Conservation (phyloP, 345 rosid species). For the Raphanus sativus region DNA sequence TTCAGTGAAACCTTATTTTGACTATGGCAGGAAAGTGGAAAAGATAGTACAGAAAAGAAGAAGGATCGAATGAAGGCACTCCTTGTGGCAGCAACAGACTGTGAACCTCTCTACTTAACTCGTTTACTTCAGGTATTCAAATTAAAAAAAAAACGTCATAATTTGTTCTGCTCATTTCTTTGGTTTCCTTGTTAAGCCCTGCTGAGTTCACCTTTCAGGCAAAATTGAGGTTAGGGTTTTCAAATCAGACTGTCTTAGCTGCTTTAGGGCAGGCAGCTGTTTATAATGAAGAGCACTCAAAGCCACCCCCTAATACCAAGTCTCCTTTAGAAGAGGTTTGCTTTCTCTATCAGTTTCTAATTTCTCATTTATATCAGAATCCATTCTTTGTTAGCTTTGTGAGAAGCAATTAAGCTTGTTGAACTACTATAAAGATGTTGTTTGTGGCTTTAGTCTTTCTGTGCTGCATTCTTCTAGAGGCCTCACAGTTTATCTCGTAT, state of each 20-base stretch:
- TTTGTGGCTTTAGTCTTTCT: constrained; percentile 15
- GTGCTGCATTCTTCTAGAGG: constrained; percentile 5
- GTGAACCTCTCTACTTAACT: constrained; percentile 88
- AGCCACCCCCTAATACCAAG: constrained; percentile 58
- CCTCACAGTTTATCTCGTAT: neutral
- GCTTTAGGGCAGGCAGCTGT: constrained; percentile 94
- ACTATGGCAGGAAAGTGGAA: constrained; percentile 73
- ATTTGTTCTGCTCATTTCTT: neutral
- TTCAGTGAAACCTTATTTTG: constrained; percentile 10
- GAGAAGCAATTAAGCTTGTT: neutral
- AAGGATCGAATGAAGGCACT: constrained; percentile 86
- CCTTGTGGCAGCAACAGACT: constrained; percentile 94
- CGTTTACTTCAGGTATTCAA: constrained; percentile 97
- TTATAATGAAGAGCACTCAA: constrained; percentile 66
- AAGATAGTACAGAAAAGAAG: constrained; percentile 94
- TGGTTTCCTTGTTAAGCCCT: constrained; percentile 8
- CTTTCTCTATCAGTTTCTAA: constrained; percentile 22
- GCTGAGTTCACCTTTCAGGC: constrained; percentile 46
- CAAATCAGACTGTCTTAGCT: constrained; percentile 87
- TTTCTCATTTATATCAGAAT: neutral
- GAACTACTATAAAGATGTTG: neutral
- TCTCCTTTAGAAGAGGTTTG: constrained; percentile 87
- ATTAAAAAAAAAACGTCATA: constrained; percentile 34
- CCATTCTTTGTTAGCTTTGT: neutral
- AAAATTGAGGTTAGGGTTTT: constrained; percentile 75